Percentiles rank a stretch among this genome's conserved stretches.
phyloP scores from a whole-genome alignment of 371 early-diverging fungal genomes.

The Mucor piriformis region DNA sequence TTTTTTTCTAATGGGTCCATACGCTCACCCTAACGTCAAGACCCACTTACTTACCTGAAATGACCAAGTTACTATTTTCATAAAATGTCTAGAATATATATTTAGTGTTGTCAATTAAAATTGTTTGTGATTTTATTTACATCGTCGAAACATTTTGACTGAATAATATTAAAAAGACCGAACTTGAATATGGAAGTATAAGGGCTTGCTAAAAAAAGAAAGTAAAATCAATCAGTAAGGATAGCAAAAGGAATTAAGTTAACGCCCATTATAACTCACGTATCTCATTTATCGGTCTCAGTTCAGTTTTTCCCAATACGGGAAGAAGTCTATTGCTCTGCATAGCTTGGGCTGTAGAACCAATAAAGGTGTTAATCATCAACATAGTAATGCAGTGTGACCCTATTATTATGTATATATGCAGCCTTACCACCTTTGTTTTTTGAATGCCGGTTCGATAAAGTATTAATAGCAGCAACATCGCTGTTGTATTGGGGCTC shows the following conservation, averaged over 20 bases:
- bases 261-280: conserved; percentile 12
- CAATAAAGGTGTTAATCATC: background rate
- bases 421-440: background rate
- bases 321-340: background rate
- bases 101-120: background rate
- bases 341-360: background rate
- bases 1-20: too few species aligned
- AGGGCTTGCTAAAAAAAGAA: conserved; percentile 31
- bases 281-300: conserved; percentile 26
- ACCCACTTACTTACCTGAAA: conserved; percentile 36
- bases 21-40: too few species aligned
- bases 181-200: conserved; percentile 49
- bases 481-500: background rate
- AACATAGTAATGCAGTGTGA: background rate
- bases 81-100: conserved; percentile 28
- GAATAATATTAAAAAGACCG: conserved; percentile 64
- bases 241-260: background rate
- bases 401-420: background rate
- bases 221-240: background rate
- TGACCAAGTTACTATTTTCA: conserved; percentile 60
- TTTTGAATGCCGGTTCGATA: background rate
- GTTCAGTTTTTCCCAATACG: background rate
- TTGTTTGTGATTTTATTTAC: too few species aligned
- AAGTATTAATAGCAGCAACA: background rate
- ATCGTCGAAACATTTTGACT: conserved; percentile 61